Conservation (phyloP, 1,284 basidiomycete species). For the Puccinia novopanici region DNA sequence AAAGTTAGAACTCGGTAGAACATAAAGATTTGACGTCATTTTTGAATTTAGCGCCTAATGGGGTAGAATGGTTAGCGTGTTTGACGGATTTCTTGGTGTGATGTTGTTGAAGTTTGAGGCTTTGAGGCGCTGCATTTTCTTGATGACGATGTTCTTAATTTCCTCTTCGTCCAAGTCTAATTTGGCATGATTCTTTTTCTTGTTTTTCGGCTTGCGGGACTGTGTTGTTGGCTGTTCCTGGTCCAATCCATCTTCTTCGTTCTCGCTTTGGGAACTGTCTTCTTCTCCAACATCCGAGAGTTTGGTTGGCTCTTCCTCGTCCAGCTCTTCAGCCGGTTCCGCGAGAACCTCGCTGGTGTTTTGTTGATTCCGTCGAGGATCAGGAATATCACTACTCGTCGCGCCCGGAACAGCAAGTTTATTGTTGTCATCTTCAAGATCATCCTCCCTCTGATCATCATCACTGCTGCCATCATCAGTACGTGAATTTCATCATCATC, state of each 20-base stretch:
- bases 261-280: not conserved
- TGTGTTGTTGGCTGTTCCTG: constrained; percentile 45
- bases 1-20: constrained; percentile 25
- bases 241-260: constrained; percentile 13
- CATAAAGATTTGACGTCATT: constrained; percentile 52
- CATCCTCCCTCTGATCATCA: constrained; percentile 46
- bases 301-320: not conserved
- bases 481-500: constrained; percentile 53
- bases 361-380: constrained; percentile 7
- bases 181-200: constrained; percentile 16
- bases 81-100: constrained; percentile 56
- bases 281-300: constrained; percentile 16
- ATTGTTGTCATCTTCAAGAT: constrained; percentile 20
- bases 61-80: constrained; percentile 53
- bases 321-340: not conserved
- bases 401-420: constrained; percentile 25
- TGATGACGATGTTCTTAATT: constrained; percentile 33
- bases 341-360: not conserved
- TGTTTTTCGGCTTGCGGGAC: constrained; percentile 50
- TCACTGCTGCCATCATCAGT: constrained; percentile 53
- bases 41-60: constrained; percentile 57
- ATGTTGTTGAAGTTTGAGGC: constrained; percentile 53
- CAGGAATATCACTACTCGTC: constrained; percentile 15
- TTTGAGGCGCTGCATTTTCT: constrained; percentile 24
- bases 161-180: constrained; percentile 38